Evolutionary conservation across 805 yeast genomes (phyloP).

Genomic region (Hanseniaspora osmophila): DNA sequence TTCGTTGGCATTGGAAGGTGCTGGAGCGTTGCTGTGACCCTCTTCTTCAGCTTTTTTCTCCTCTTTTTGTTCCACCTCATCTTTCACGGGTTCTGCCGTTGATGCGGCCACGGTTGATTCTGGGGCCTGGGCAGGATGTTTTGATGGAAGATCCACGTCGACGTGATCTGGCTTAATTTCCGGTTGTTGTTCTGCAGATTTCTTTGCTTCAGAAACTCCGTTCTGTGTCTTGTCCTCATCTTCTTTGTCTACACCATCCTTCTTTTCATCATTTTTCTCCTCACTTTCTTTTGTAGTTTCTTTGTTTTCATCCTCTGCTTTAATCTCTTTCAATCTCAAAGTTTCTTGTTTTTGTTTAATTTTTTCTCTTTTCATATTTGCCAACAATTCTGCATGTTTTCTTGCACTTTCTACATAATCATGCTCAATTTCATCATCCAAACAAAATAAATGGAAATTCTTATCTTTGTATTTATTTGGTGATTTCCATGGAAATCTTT

Average conservation of each 20-base stretch:
- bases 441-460: conserved; percentile 50
- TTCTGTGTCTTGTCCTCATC: no score
- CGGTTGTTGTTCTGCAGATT: no score
- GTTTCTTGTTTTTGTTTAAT: conserved; percentile 11
- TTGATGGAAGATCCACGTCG: no score
- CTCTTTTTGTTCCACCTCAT: conserved; percentile 1
- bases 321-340: conserved; percentile 1
- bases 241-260: no score
- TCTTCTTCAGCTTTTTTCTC: neutral
- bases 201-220: no score
- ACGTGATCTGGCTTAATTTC: no score
- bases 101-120: neutral
- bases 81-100: conserved; percentile 5
- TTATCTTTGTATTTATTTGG: conserved; percentile 51
- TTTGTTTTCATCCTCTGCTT: no score
- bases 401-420: conserved; percentile 61
- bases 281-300: neutral
- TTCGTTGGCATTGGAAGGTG: no score
- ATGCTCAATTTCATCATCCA: conserved; percentile 62
- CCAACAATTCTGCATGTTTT: conserved; percentile 51
- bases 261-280: no score
- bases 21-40: no score
- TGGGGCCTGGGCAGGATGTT: no score
- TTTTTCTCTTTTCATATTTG: conserved; percentile 42
- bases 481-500: conserved; percentile 80